These are phyloP conservation scores for Aspergillus sp. DNA, from an alignment of 2,329 filamentous ascomycete species.

Conservation along the genomic window DNA sequence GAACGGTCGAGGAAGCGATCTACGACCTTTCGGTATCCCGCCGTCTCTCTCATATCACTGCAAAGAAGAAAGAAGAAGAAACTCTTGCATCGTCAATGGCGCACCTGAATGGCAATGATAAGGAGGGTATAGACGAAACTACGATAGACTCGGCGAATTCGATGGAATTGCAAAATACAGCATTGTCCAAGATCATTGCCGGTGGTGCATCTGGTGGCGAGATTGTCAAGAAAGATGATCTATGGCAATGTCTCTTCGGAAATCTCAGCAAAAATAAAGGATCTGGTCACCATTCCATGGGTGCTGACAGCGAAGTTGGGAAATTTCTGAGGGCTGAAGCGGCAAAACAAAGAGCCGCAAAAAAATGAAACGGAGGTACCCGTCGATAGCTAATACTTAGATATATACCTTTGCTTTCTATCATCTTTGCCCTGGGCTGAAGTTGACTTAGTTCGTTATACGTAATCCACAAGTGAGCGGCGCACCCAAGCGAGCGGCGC, in stretches of 20 bases:
- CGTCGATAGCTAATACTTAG: no score
- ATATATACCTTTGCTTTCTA: no score
- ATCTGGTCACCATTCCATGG: constrained; percentile 6
- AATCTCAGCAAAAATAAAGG: constrained; percentile 30
- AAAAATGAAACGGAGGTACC: constrained; percentile 2
- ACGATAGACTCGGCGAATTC: constrained; percentile 78
- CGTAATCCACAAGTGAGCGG: no score
- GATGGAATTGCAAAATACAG: constrained; percentile 68
- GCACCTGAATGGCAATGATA: constrained; percentile 9
- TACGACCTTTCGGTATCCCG: constrained; percentile 77
- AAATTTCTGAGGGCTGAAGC: constrained; percentile 50
- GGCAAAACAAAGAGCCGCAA: constrained; percentile 39
- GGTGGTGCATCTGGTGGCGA: constrained; percentile 69
- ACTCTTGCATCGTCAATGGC: constrained; percentile 1
- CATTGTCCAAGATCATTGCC: constrained; percentile 62
- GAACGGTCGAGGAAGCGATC: constrained; percentile 86
- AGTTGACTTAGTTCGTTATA: no score
- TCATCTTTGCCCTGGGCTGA: no score
- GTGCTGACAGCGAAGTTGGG: constrained; percentile 40
- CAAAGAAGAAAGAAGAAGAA: constrained; percentile 31
- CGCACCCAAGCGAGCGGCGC: no score
- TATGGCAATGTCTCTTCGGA: constrained; percentile 88
- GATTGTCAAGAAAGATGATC: constrained; percentile 66
- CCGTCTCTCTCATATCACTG: constrained; percentile 68
- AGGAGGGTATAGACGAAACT: constrained; percentile 46